Evolutionary conservation across 495 filamentous ascomycete genomes (phyloP).

Genomic region (Chaetomium fimeti): DNA sequence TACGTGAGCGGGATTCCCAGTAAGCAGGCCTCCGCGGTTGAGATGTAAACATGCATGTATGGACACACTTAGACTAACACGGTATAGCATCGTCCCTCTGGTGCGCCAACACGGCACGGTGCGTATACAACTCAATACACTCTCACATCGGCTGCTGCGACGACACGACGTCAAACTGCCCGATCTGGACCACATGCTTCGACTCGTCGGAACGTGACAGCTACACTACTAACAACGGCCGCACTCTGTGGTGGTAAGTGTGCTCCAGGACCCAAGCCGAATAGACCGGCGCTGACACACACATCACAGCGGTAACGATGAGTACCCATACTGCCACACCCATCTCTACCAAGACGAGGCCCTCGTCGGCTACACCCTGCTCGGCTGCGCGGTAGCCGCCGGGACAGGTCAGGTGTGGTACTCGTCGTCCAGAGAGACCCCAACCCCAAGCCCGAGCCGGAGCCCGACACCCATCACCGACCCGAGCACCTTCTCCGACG

Average conservation of each 20-base stretch:
- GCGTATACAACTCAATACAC: slow-evolving; percentile 28
- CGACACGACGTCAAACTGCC: slow-evolving; percentile 21
- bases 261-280: neutral
- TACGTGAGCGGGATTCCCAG: slow-evolving; percentile 26
- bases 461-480: slow-evolving; percentile 4
- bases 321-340: slow-evolving; percentile 32
- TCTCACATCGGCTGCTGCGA: slow-evolving; percentile 35
- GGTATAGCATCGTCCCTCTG: slow-evolving; percentile 21
- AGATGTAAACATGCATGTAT: neutral
- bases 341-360: slow-evolving; percentile 24
- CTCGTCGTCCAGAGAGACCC: slow-evolving; percentile 15
- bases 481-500: neutral
- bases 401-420: slow-evolving; percentile 34
- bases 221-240: slow-evolving; percentile 30
- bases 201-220: slow-evolving; percentile 21
- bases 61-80: neutral
- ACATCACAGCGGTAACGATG: slow-evolving; percentile 22
- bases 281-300: slow-evolving; percentile 1
- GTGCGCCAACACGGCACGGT: slow-evolving; percentile 25
- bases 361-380: slow-evolving; percentile 28
- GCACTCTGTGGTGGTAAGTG: slow-evolving; percentile 32
- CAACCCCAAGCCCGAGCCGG: slow-evolving; percentile 4
- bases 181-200: slow-evolving; percentile 28
- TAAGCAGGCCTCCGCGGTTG: slow-evolving; percentile 6
- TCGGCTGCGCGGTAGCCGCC: slow-evolving; percentile 34